phyloP scores from a whole-genome alignment of 2,329 filamentous ascomycete species.

The Sclerotinia spermophila region DNA sequence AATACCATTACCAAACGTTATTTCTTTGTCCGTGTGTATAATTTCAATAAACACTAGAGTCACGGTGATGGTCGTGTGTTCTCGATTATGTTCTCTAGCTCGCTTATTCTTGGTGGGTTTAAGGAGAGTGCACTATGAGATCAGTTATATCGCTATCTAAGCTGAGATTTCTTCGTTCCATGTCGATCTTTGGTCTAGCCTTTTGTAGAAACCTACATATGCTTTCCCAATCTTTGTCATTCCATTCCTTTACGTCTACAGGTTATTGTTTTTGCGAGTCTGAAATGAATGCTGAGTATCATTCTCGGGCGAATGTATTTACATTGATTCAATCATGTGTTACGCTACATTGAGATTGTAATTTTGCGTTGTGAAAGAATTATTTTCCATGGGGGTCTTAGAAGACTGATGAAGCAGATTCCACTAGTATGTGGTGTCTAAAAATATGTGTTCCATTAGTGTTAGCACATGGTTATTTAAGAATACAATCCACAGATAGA shows the following conservation, averaged over 20 bases:
- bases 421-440: background rate
- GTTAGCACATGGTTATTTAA: background rate
- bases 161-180: background rate
- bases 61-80: background rate
- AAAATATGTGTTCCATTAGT: background rate
- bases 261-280: background rate
- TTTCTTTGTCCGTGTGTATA: background rate
- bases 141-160: background rate
- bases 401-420: background rate
- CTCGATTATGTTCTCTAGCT: background rate
- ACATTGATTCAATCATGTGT: background rate
- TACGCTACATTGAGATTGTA: background rate
- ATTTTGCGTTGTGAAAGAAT: background rate
- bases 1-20: background rate
- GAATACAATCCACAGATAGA: background rate
- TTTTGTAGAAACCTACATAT: no score
- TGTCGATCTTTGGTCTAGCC: background rate
- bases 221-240: background rate
- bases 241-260: background rate
- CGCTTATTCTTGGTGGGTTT: constrained; percentile 1
- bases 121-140: background rate
- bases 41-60: background rate
- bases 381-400: background rate
- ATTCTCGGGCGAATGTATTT: background rate
- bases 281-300: background rate